Evolutionary conservation across 78 protist genomes (phyloP).

Genomic region (Paulinella micropora): DNA sequence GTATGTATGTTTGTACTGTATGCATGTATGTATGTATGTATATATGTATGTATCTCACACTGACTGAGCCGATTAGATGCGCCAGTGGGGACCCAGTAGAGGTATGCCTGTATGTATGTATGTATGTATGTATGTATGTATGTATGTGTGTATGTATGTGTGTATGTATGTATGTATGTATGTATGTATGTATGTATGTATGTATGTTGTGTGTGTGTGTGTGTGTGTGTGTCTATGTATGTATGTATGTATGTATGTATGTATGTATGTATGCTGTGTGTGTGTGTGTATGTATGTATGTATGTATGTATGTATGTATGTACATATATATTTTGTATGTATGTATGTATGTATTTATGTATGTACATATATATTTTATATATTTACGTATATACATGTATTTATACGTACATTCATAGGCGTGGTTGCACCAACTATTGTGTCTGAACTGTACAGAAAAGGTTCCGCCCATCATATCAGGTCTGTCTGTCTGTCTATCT

Average conservation of each 20-base stretch:
- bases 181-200: background rate
- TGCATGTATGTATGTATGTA: background rate
- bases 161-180: background rate
- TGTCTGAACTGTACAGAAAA: background rate
- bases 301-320: background rate
- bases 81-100: no score
- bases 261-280: background rate
- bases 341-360: background rate
- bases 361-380: background rate
- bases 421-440: background rate
- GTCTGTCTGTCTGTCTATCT: background rate
- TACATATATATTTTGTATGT: background rate
- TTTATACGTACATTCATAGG: background rate
- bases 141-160: background rate
- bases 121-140: background rate
- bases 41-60: background rate
- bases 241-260: background rate
- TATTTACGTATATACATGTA: background rate
- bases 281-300: background rate
- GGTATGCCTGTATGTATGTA: background rate
- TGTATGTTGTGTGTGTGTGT: background rate
- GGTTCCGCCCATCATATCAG: no score
- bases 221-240: background rate
- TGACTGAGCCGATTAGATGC: no score
- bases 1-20: background rate